Conservation (phyloP, 2,329 filamentous ascomycete genomes). For the Tolypocladium inflatum region DNA sequence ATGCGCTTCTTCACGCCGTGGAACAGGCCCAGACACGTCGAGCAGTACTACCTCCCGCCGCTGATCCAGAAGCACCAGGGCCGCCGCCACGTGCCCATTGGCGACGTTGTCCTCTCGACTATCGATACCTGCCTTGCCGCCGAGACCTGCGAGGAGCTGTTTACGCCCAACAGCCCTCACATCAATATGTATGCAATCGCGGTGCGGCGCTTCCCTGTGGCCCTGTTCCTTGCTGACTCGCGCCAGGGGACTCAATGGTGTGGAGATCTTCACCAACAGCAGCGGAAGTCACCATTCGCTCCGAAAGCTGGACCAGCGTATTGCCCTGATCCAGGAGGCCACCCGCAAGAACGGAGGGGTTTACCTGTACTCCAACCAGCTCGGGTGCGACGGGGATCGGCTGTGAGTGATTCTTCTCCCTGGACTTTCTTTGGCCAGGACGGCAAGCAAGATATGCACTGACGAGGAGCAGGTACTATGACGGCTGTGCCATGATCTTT, state of each 20-base stretch:
- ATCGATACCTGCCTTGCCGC: neutral
- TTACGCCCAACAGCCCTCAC: neutral
- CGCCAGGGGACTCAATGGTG: neutral
- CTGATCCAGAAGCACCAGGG: neutral
- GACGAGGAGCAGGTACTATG: neutral
- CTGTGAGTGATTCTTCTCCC: neutral
- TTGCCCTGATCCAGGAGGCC: neutral
- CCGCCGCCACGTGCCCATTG: neutral
- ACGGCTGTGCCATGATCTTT: neutral
- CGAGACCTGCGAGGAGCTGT: neutral
- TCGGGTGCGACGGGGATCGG: neutral
- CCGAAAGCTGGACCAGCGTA: neutral
- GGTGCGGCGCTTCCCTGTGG: too few relatives aligned
- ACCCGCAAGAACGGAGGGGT: neutral
- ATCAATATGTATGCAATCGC: neutral
- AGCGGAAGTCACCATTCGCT: neutral
- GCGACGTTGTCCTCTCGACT: neutral
- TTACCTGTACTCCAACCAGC: neutral
- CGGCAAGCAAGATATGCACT: neutral
- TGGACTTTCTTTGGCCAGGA: neutral
- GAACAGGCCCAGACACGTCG: neutral
- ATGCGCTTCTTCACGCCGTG: constrained; percentile 3
- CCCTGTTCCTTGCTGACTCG: too few relatives aligned
- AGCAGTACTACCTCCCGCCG: constrained; percentile 1
- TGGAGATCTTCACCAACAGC: neutral